These are phyloP conservation scores for Boletus vermiculosoides DNA, from an alignment of 768 basidiomycete species.

Conservation along the genomic window DNA sequence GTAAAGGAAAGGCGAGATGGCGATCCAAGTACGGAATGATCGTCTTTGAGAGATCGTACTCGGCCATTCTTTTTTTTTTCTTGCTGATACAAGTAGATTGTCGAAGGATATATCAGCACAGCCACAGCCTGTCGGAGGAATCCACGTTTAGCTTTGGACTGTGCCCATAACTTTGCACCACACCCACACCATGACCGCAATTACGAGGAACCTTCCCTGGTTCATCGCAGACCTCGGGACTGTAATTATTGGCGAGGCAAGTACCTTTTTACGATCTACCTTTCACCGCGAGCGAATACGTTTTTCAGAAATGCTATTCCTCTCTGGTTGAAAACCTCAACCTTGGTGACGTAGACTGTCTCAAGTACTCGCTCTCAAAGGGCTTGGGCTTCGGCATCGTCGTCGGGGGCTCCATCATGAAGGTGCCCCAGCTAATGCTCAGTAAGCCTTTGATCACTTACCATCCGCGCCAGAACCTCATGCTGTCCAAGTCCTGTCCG, in stretches of 20 bases:
- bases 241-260: conserved; percentile 77
- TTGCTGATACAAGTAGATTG: conserved; percentile 1
- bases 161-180: conserved; percentile 10
- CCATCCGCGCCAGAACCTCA: background rate
- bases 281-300: background rate
- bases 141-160: conserved; percentile 1
- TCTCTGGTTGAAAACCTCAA: conserved; percentile 87
- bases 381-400: conserved; percentile 92
- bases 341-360: conserved; percentile 71
- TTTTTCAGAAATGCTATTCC: conserved; percentile 80
- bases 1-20: conserved; percentile 90
- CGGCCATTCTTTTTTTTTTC: conserved; percentile 56
- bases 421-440: conserved; percentile 88
- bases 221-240: conserved; percentile 80
- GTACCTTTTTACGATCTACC: conserved; percentile 5
- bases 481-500: conserved; percentile 54
- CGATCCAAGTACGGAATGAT: conserved; percentile 92
- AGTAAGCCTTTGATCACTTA: conserved; percentile 46
- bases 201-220: conserved; percentile 84
- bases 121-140: conserved; percentile 18
- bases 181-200: conserved; percentile 54
- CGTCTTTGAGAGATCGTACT: conserved; percentile 88
- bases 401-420: conserved; percentile 90
- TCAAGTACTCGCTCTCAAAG: conserved; percentile 91
- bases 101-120: conserved; percentile 14